Conservation (phyloP, 2,329 filamentous ascomycete species). For the Coniochaeta ligniaria region DNA sequence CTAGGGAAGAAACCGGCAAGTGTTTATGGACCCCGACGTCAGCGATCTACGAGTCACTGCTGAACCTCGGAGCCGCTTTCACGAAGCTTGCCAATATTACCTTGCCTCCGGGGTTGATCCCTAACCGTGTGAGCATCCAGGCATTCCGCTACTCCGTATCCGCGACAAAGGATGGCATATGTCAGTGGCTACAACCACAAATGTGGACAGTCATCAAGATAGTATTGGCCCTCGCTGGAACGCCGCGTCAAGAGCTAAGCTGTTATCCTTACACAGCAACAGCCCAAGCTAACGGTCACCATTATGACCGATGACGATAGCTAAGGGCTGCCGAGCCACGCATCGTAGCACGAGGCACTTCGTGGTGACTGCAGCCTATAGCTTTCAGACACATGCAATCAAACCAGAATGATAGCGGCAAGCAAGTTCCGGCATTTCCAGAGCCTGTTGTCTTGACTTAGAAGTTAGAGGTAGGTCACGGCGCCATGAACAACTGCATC, state of each 20-base stretch:
- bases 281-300: neutral
- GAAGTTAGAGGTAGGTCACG: neutral
- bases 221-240: neutral
- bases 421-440: neutral
- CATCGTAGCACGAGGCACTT: neutral
- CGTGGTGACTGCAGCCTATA: neutral
- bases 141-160: neutral
- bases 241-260: neutral
- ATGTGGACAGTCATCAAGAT: too few relatives aligned
- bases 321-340: neutral
- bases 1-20: slow-evolving; percentile 1
- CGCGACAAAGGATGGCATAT: neutral
- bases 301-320: neutral
- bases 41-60: neutral
- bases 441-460: neutral
- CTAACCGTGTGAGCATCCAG: neutral
- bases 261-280: neutral
- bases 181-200: neutral
- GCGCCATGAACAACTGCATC: neutral
- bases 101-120: neutral
- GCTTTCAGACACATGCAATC: neutral
- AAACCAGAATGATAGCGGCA: neutral
- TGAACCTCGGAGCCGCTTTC: neutral
- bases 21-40: neutral
- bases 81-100: neutral